Conservation (phyloP, 176 grass and related monocot genomes). For the Lolium rigidum region DNA sequence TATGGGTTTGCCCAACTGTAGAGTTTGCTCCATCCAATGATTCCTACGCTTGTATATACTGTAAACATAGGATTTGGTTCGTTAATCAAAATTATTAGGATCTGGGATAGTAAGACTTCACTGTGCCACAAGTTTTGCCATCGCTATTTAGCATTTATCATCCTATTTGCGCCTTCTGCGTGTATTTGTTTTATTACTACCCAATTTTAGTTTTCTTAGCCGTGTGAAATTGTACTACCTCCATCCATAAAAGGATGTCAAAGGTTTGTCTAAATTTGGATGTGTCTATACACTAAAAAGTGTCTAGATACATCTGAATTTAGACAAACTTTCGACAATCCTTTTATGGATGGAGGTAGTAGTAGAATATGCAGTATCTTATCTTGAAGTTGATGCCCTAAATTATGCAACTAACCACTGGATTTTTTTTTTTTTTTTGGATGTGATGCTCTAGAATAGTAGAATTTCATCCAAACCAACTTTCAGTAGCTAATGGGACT, state of each 20-base stretch:
- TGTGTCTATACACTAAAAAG: no score
- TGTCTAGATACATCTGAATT: no score
- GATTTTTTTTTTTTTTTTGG: not conserved
- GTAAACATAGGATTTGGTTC: not conserved
- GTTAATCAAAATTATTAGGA: not conserved
- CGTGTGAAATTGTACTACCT: not conserved
- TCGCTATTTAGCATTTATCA: not conserved
- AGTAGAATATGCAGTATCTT: not conserved
- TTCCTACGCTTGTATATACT: not conserved
- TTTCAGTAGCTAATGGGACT: not conserved
- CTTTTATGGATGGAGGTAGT: no score
- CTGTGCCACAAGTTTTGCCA: not conserved
- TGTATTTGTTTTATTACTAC: not conserved
- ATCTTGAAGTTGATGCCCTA: not conserved
- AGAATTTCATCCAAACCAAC: not conserved
- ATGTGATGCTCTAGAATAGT: not conserved
- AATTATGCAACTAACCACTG: not conserved
- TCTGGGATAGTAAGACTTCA: not conserved
- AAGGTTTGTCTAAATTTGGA: no score
- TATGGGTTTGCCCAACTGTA: not conserved
- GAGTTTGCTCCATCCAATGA: not conserved
- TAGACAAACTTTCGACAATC: no score
- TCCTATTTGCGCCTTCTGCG: not conserved
- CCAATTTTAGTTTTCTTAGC: not conserved
- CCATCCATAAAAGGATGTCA: no score